Conservation (phyloP, 305 asterid species). For the Fraxinus albicans region DNA sequence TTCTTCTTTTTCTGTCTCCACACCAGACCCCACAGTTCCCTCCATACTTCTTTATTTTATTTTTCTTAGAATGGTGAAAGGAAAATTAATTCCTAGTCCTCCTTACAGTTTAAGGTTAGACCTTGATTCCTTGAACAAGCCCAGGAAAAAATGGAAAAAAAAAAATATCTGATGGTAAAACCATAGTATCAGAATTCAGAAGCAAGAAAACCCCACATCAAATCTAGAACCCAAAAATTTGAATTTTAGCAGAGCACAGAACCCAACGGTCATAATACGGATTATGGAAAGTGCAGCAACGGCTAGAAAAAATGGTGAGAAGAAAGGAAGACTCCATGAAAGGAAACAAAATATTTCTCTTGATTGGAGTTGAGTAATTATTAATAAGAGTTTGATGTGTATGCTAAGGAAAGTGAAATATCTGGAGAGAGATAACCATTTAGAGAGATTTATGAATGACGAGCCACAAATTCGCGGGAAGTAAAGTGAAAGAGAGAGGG, state of each 20-base stretch:
- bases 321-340: conserved; percentile 6
- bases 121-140: conserved; percentile 1
- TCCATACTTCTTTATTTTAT: conserved; percentile 16
- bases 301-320: conserved; percentile 32
- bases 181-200: neutral
- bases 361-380: neutral
- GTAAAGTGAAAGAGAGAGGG: neutral
- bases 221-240: neutral
- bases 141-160: neutral
- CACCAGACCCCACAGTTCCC: conserved; percentile 4
- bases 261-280: conserved; percentile 28
- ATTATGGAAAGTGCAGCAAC: conserved; percentile 32
- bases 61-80: neutral
- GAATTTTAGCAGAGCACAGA: neutral
- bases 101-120: neutral
- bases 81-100: neutral
- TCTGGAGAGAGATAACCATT: neutral
- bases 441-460: neutral
- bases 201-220: neutral
- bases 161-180: neutral
- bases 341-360: conserved; percentile 25
- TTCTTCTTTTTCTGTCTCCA: conserved; percentile 21
- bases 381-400: neutral
- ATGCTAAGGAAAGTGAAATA: neutral
- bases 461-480: neutral